Evolutionary conservation across 192 early-diverging fungal genomes (phyloP).

Genomic region (Coemansia sp.): DNA sequence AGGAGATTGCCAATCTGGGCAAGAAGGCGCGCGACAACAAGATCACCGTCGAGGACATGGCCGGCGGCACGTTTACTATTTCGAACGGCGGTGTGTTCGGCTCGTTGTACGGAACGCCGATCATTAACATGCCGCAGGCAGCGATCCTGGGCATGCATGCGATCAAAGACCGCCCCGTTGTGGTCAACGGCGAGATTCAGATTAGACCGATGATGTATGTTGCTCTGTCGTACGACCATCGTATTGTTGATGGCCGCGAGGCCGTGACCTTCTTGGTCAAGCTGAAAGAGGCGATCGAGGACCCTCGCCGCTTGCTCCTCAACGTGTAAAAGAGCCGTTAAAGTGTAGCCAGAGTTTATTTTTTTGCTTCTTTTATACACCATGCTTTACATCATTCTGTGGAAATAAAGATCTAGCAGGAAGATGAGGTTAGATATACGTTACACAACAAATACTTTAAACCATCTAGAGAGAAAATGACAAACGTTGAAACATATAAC

Average conservation of each 20-base stretch:
- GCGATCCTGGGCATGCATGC: constrained; percentile 99
- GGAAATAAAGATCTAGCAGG: not conserved
- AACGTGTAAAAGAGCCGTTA: constrained; percentile 61
- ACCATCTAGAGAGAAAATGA: too few species aligned
- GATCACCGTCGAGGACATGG: constrained; percentile 97
- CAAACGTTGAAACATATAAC: too few species aligned
- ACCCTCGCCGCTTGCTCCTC: constrained; percentile 88
- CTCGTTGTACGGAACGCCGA: constrained; percentile 95
- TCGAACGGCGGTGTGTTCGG: constrained; percentile 99
- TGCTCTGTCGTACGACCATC: constrained; percentile 98
- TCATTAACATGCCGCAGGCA: constrained; percentile 96
- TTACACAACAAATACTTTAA: too few species aligned
- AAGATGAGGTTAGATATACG: too few species aligned
- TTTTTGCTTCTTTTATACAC: not conserved
- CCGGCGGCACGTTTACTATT: constrained; percentile 98
- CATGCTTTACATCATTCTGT: not conserved
- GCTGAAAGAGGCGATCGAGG: constrained; percentile 95
- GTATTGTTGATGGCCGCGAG: constrained; percentile 98
- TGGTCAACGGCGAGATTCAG: constrained; percentile 88
- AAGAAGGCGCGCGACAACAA: constrained; percentile 89
- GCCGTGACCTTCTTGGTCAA: constrained; percentile 98
- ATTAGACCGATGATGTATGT: constrained; percentile 96
- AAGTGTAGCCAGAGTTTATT: not conserved
- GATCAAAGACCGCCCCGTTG: constrained; percentile 95
- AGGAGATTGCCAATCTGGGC: constrained; percentile 84